Percentiles rank a stretch among this genome's conserved stretches.
Conservation (phyloP, 805 yeast genomes). For the Wickerhamomyces silvicola region DNA sequence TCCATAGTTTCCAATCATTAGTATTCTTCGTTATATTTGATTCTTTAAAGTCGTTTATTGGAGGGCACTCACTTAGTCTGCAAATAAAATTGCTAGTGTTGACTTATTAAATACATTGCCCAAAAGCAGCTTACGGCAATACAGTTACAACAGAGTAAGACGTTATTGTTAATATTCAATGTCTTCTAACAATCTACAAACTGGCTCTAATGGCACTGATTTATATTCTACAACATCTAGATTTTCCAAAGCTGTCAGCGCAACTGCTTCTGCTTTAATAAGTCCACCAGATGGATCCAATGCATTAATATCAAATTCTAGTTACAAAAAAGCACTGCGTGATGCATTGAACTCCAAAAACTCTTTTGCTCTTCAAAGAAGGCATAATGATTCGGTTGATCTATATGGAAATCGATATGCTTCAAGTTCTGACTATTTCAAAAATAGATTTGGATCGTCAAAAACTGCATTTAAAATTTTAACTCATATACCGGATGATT, state of each 20-base stretch:
- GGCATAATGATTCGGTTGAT: constrained; percentile 22
- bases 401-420: constrained; percentile 23
- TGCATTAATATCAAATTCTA: constrained; percentile 31
- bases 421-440: constrained; percentile 33
- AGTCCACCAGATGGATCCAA: constrained; percentile 20
- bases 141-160: not conserved
- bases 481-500: constrained; percentile 53
- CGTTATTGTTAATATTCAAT: not conserved
- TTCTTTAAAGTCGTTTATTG: no score
- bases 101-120: no score
- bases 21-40: no score
- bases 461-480: constrained; percentile 42
- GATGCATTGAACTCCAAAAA: constrained; percentile 34
- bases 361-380: constrained; percentile 25
- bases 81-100: not conserved
- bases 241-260: constrained; percentile 42
- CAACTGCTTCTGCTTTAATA: constrained; percentile 50
- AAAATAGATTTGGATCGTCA: constrained; percentile 26
- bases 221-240: constrained; percentile 27
- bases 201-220: constrained; percentile 13
- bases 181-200: constrained; percentile 5
- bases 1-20: no score
- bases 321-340: constrained; percentile 40
- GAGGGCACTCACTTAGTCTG: no score
- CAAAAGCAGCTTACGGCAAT: not conserved